Percentiles rank a stretch among this genome's conserved stretches.
Evolutionary conservation across 140 eudicot species (phyloP).

Genomic region (Ambrosia hybrid): DNA sequence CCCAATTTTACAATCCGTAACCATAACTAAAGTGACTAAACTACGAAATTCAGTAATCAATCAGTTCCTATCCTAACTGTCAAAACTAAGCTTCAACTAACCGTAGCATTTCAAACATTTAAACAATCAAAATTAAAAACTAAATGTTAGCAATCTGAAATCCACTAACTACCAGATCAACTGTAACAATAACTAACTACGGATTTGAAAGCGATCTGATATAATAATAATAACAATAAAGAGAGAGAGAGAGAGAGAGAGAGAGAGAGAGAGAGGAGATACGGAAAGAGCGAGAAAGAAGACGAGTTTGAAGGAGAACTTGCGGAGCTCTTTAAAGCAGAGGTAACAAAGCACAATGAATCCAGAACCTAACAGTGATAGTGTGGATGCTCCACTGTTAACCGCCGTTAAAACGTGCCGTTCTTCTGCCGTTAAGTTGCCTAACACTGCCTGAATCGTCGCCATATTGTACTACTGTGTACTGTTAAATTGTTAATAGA

Average conservation of each 20-base stretch:
- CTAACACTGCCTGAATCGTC: conserved; percentile 67
- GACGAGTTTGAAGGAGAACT: conserved; percentile 96
- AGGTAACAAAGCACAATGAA: conserved; percentile 87
- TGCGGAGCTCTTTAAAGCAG: conserved; percentile 91
- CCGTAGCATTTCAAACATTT: too few species aligned
- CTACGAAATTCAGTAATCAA: not conserved
- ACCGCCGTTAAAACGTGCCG: conserved; percentile 67
- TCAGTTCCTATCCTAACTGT: too few species aligned
- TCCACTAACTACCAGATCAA: too few species aligned
- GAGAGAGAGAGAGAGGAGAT: not conserved
- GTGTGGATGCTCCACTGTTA: conserved; percentile 81
- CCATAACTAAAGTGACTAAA: not conserved
- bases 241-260: too few species aligned
- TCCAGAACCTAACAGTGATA: conserved; percentile 81
- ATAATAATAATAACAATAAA: too few species aligned
- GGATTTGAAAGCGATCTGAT: conserved; percentile 27
- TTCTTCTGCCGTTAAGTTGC: conserved; percentile 60
- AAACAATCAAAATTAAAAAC: too few species aligned
- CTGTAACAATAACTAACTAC: too few species aligned
- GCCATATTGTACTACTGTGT: conserved; percentile 41
- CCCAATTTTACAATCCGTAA: conserved; percentile 9
- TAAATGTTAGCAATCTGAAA: too few species aligned
- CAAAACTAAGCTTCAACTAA: too few species aligned
- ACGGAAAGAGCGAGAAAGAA: conserved; percentile 96
- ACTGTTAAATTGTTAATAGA: too few species aligned